These are phyloP conservation scores for Lipomyces starkeyi DNA, from an alignment of 805 yeast species.

Conservation along the genomic window DNA sequence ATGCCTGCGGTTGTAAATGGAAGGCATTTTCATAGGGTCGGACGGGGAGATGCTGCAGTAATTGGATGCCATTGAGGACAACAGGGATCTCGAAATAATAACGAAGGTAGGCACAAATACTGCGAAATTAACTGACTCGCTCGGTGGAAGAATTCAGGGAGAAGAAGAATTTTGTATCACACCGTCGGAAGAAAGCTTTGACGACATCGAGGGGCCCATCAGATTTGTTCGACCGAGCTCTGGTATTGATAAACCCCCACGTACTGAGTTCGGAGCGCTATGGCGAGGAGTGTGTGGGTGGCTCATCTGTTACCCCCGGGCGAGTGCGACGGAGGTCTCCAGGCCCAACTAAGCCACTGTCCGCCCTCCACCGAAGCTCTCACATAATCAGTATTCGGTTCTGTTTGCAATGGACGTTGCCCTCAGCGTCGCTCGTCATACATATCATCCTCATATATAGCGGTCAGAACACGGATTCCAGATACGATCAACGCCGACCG, in stretches of 20 bases:
- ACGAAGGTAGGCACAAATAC: neutral
- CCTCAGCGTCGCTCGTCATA: too few species aligned
- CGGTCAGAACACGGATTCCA: neutral
- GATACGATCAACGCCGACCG: neutral
- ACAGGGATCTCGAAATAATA: neutral
- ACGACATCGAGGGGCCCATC: neutral
- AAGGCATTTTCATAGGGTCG: neutral
- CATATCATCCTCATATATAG: too few species aligned
- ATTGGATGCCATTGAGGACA: slow-evolving; percentile 9
- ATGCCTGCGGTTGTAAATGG: slow-evolving; percentile 14
- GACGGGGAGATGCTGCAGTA: slow-evolving; percentile 24
- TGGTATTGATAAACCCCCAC: too few species aligned
- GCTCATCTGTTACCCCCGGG: neutral
- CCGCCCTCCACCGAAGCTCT: neutral
- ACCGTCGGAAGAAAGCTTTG: neutral
- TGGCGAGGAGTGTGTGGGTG: too few species aligned
- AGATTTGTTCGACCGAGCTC: neutral
- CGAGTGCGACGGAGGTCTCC: neutral
- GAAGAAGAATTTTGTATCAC: neutral
- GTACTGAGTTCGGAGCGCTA: too few species aligned
- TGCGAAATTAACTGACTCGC: neutral
- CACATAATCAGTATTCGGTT: neutral
- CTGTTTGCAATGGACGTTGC: too few species aligned
- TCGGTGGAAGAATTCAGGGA: neutral
- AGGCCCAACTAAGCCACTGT: neutral